Conservation (phyloP, 495 filamentous ascomycete genomes). For the Penicillium crystallinum region DNA sequence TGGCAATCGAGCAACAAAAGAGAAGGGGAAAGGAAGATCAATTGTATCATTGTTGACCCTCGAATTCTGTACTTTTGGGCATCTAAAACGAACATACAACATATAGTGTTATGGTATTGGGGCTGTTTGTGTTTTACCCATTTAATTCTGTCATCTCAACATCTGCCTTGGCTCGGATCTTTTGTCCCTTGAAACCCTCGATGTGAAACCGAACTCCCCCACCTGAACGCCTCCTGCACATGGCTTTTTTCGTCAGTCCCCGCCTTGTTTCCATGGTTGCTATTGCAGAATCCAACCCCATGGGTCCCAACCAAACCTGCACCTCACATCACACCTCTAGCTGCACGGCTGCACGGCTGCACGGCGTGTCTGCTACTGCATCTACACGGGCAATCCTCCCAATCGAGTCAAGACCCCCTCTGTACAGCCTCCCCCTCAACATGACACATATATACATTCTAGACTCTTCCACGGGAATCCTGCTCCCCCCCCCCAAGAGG, state of each 20-base stretch:
- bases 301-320: not conserved
- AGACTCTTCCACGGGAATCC: not conserved
- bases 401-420: not conserved
- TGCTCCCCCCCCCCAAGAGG: not conserved
- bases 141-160: not conserved
- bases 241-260: conserved; percentile 7
- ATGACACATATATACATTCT: not conserved
- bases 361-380: not conserved
- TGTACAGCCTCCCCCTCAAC: not conserved
- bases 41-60: not conserved
- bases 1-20: not conserved
- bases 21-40: not conserved
- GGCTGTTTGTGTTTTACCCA: not conserved
- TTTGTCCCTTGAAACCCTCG: conserved; percentile 1
- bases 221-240: conserved; percentile 7
- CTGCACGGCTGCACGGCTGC: not conserved
- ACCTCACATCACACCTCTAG: not conserved
- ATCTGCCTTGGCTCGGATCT: not conserved
- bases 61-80: not conserved
- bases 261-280: conserved; percentile 1
- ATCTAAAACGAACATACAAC: not conserved
- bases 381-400: not conserved
- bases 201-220: conserved; percentile 6
- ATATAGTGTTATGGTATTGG: not conserved
- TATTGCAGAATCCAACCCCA: not conserved